Evolutionary conservation across 495 filamentous ascomycete species (phyloP).

Genomic region (Aspergillus homomorphus): DNA sequence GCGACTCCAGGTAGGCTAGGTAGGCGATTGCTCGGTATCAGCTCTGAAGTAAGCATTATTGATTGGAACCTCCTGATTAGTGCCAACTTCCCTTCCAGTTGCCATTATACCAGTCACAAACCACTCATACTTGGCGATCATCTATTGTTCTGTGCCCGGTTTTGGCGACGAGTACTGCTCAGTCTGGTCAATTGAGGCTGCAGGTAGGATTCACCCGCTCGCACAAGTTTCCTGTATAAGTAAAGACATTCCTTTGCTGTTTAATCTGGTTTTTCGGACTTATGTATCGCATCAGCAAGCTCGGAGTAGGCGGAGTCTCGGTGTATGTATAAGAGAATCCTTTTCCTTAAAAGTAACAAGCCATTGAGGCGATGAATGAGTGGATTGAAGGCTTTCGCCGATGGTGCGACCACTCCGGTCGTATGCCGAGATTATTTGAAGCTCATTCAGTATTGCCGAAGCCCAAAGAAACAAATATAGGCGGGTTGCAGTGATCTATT

Average conservation of each 20-base stretch:
- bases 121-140: not conserved
- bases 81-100: too few relatives aligned
- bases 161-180: not conserved
- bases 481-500: not conserved
- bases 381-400: too few relatives aligned
- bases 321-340: not conserved
- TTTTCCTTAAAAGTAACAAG: too few relatives aligned
- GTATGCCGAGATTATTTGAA: not conserved
- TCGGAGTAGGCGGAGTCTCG: not conserved
- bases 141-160: not conserved
- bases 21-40: not conserved
- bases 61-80: not conserved
- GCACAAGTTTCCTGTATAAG: not conserved
- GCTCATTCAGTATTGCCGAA: not conserved
- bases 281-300: not conserved
- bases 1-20: not conserved
- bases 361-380: too few relatives aligned
- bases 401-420: too few relatives aligned
- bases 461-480: not conserved
- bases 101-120: conserved; percentile 7
- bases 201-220: too few relatives aligned
- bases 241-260: not conserved
- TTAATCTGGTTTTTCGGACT: not conserved
- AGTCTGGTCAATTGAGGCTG: too few relatives aligned
- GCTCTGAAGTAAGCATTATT: not conserved